These are phyloP conservation scores for Trichoderma harzianum DNA, from an alignment of 2,329 filamentous ascomycete species.

Conservation along the genomic window DNA sequence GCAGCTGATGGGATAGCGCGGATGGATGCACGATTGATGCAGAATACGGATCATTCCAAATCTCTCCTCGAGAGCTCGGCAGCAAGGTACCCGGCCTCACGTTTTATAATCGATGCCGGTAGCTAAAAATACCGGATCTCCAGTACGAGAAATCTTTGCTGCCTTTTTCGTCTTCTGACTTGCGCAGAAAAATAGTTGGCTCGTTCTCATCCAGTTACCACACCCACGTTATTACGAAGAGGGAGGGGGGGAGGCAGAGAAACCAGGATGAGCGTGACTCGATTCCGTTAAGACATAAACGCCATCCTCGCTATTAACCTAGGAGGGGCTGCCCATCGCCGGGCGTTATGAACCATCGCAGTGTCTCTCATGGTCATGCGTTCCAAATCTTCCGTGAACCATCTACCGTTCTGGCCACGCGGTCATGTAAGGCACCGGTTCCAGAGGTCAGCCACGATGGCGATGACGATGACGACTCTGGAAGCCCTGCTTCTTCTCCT, in stretches of 20 bases:
- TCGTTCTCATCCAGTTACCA: conserved; percentile 17
- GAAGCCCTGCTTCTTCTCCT: conserved; percentile 1
- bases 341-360: conserved; percentile 29
- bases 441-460: conserved; percentile 22
- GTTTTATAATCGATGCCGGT: conserved; percentile 28
- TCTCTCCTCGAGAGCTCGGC: conserved; percentile 1
- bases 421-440: conserved; percentile 30
- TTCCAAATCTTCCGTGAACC: conserved; percentile 18
- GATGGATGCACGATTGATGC: conserved; percentile 26
- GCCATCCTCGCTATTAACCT: conserved; percentile 26
- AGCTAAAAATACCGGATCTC: conserved; percentile 31
- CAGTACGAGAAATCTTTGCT: conserved; percentile 23
- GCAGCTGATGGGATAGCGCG: not conserved
- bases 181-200: conserved; percentile 20
- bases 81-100: conserved; percentile 21
- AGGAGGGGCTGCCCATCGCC: conserved; percentile 26
- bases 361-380: conserved; percentile 28
- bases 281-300: conserved; percentile 35
- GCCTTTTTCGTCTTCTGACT: conserved; percentile 25
- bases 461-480: conserved; percentile 17
- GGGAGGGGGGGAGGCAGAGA: conserved; percentile 9
- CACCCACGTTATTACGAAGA: conserved; percentile 17
- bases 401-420: conserved; percentile 25
- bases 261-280: conserved; percentile 37
- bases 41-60: conserved; percentile 16